Percentiles rank a stretch among this genome's conserved stretches.
Evolutionary conservation across 306 rosid species (phyloP).

Genomic region (Vigna unguiculata): DNA sequence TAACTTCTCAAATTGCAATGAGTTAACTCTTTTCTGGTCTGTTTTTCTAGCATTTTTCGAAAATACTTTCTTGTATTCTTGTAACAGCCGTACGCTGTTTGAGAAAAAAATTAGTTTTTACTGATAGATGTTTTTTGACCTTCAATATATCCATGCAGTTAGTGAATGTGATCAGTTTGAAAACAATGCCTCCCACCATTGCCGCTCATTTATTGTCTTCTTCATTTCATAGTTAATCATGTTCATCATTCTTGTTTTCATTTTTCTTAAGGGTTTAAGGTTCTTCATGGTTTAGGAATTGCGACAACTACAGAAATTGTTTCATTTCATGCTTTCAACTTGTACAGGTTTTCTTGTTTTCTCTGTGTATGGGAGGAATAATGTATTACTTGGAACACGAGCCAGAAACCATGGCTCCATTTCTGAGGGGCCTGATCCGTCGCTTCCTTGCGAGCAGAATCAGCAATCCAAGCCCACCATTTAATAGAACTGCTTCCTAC

Average conservation of each 20-base stretch:
- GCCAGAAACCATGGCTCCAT: constrained; percentile 97
- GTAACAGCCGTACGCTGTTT: constrained; percentile 4
- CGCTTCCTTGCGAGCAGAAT: constrained; percentile 98
- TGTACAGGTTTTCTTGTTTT: constrained; percentile 80
- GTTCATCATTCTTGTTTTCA: neutral
- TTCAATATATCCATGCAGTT: constrained; percentile 7
- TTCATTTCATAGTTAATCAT: neutral
- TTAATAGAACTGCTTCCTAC: constrained; percentile 60
- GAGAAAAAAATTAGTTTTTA: constrained; percentile 14
- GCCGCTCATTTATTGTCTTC: neutral
- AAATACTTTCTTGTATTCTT: neutral
- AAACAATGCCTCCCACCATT: constrained; percentile 21
- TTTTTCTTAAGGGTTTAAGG: neutral
- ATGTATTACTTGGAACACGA: constrained; percentile 95
- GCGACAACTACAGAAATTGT: constrained; percentile 11
- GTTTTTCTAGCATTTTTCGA: constrained; percentile 9
- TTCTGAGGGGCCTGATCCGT: constrained; percentile 86
- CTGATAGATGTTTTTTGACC: constrained; percentile 10
- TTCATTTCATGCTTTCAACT: constrained; percentile 41
- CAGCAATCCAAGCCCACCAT: constrained; percentile 68
- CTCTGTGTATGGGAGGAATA: constrained; percentile 93
- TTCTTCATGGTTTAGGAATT: constrained; percentile 6
- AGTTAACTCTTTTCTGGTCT: constrained; percentile 29
- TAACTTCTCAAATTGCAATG: neutral
- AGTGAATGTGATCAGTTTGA: constrained; percentile 19